Base-by-base conservation (phyloP, 139 green algal genomes). In the Desmodesmus armatus region DNA sequence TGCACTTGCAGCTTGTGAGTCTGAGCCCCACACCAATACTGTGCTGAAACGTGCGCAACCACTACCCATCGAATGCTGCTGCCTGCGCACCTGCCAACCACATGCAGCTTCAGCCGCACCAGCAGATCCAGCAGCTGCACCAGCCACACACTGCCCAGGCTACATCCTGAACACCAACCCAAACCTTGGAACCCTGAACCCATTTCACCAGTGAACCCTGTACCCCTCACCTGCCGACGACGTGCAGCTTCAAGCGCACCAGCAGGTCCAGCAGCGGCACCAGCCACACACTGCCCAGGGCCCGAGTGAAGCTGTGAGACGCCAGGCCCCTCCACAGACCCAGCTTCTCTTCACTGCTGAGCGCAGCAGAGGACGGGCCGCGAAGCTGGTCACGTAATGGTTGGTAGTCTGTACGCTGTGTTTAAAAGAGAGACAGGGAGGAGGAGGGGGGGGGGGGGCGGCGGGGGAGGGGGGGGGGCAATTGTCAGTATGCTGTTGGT, bases 181-280 rank as follows among this genome's bases (percentile, higher is more conserved):
- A 17, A 62, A 62, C 19, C 4, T 2, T 29, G 5, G 19, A 27
- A 15, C n/a, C n/a, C n/a, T n/a, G n/a, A n/a, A n/a, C n/a, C n/a
- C n/a, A n/a, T n/a, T n/a, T n/a, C n/a, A n/a, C n/a, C n/a, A n/a
- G n/a, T n/a, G n/a, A n/a, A n/a, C n/a, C n/a, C n/a, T n/a, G 33
- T 27, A 2, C 33, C 91, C 15, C 62, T 44, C 63, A 84, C 78
- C 80, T 70, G 40, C 66, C 94, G 37, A 97, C 85, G 9, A 97
- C 92, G 88, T 96, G 97, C 37, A 97, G 89, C 89, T 97, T 94
- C 49, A 94, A 85, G 7, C 93, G 83, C 53, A 96, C 86, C 78
- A 95, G 92, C 71, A 96, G 79, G 49, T 94, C 80, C 62, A 97
- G 84, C 82, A 97, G 86, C 17, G 88, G 78, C 40, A 97, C 83